These are phyloP conservation scores for Plasmopara muralis DNA, from an alignment of 352 stramenopile genomes.

Conservation along the genomic window DNA sequence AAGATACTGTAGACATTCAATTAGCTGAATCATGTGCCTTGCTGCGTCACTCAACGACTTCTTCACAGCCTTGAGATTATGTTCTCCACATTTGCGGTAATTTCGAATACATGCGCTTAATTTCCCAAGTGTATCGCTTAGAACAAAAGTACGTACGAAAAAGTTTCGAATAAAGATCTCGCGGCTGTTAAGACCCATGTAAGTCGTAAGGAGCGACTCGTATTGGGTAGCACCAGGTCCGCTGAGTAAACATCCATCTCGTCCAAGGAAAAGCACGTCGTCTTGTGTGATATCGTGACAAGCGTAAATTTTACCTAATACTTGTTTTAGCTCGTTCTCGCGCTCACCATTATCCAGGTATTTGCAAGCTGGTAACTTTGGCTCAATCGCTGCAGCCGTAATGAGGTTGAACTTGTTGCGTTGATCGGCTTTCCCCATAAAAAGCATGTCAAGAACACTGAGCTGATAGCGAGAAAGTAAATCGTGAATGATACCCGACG, in stretches of 20 bases:
- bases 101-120: slow-evolving; percentile 83
- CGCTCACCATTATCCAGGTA: slow-evolving; percentile 97
- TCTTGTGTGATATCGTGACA: slow-evolving; percentile 96
- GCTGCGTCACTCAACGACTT: slow-evolving; percentile 87
- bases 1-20: slow-evolving; percentile 95
- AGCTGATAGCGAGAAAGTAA: slow-evolving; percentile 94
- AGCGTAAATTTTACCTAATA: slow-evolving; percentile 92
- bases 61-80: slow-evolving; percentile 67
- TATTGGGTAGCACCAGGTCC: slow-evolving; percentile 93
- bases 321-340: slow-evolving; percentile 96
- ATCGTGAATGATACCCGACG: slow-evolving; percentile 92
- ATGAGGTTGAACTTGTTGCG: slow-evolving; percentile 98
- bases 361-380: slow-evolving; percentile 93
- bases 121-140: slow-evolving; percentile 90
- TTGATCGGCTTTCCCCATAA: slow-evolving; percentile 90
- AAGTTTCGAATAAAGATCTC: slow-evolving; percentile 98
- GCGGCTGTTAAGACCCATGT: slow-evolving; percentile 94
- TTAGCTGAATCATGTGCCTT: slow-evolving; percentile 93
- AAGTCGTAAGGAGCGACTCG: slow-evolving; percentile 92
- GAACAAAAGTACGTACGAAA: slow-evolving; percentile 93
- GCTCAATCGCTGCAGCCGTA: slow-evolving; percentile 93
- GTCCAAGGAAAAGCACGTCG: slow-evolving; percentile 94
- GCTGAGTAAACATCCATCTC: slow-evolving; percentile 89
- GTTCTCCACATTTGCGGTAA: slow-evolving; percentile 79
- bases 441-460: slow-evolving; percentile 93